These are phyloP conservation scores for Sclerotinia minor DNA, from an alignment of 2,329 filamentous ascomycete genomes.

Conservation along the genomic window DNA sequence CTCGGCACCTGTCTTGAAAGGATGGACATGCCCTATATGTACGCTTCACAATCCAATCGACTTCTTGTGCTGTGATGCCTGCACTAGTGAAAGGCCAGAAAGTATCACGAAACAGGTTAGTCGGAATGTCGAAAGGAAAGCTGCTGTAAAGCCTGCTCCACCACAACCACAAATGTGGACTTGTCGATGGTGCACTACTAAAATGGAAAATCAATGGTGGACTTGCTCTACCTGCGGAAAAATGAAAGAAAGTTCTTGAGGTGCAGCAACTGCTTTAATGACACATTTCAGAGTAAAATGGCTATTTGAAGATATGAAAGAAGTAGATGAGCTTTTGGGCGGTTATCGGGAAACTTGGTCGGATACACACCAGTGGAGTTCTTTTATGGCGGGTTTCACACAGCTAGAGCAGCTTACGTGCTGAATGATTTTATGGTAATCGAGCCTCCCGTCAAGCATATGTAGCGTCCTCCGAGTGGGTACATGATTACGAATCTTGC, in stretches of 20 bases:
- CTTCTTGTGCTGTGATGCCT: conserved; percentile 59
- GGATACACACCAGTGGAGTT: neutral
- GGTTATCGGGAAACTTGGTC: neutral
- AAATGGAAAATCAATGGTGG: conserved; percentile 58
- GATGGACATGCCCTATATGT: conserved; percentile 59
- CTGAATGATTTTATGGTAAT: neutral
- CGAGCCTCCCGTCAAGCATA: neutral
- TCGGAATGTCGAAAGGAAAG: conserved; percentile 22
- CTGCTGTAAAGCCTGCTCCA: conserved; percentile 24
- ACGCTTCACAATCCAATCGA: conserved; percentile 56
- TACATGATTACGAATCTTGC: conserved; percentile 9
- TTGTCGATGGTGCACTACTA: conserved; percentile 52
- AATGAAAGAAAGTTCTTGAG: conserved; percentile 53
- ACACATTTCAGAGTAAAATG: neutral
- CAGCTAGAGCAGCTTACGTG: conserved; percentile 2
- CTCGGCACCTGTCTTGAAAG: conserved; percentile 40
- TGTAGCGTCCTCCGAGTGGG: neutral
- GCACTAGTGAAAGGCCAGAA: conserved; percentile 48
- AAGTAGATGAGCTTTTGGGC: neutral
- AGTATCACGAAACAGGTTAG: conserved; percentile 37
- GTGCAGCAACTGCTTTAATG: neutral
- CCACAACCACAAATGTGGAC: conserved; percentile 46
- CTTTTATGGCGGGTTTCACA: neutral
- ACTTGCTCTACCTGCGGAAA: conserved; percentile 56
- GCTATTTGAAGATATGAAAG: neutral